These are phyloP conservation scores for Salix brachista DNA, from an alignment of 345 rosid species.

Conservation along the genomic window DNA sequence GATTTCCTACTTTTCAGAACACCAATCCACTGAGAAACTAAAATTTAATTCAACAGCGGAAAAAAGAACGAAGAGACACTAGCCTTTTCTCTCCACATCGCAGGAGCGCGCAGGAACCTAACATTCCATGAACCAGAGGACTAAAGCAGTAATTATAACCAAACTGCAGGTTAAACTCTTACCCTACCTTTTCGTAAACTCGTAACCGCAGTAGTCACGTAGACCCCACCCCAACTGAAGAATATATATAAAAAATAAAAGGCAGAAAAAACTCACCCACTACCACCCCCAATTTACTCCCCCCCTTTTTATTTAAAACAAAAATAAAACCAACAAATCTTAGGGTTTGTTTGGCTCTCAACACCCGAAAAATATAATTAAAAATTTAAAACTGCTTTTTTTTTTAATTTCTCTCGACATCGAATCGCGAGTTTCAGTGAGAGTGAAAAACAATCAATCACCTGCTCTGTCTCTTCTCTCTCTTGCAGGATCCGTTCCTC, in stretches of 20 bases:
- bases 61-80: no score
- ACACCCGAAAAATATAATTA: neutral
- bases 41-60: no score
- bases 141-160: neutral
- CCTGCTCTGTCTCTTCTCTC: constrained; percentile 34
- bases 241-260: neutral
- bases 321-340: constrained; percentile 1
- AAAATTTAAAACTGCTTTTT: neutral
- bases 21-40: no score
- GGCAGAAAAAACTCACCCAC: constrained; percentile 3
- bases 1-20: no score
- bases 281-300: neutral
- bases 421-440: constrained; percentile 38
- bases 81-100: no score
- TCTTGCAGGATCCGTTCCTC: constrained; percentile 33
- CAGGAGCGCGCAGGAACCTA: no score
- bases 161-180: neutral
- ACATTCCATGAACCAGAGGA: neutral
- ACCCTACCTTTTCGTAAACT: neutral
- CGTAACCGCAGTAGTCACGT: neutral
- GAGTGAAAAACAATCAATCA: constrained; percentile 32
- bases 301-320: neutral
- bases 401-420: neutral
- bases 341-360: constrained; percentile 14
- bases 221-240: neutral